Base-by-base conservation (phyloP, 495 filamentous ascomycete species). In the Podospora australis region DNA sequence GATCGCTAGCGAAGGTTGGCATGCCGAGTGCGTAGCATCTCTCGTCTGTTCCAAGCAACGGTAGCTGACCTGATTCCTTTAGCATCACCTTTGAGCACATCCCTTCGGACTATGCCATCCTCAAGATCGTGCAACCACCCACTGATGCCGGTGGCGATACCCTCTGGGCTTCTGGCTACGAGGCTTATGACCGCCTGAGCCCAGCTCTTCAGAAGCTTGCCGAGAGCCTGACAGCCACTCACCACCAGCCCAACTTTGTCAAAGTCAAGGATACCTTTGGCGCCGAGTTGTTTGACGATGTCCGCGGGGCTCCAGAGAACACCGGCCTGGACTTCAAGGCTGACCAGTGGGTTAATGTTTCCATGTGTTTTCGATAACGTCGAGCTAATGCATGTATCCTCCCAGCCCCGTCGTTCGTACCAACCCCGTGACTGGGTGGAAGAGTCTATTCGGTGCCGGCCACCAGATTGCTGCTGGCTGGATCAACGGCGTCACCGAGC, bases 381-480 rank as follows among this genome's bases (percentile, higher is more conserved):
- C 30, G 13, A 9, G 25, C n/a, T 25, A 75, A 6, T 70, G 78
- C 7, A 70, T 80, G 26, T 68, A n/a, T n/a, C n/a, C n/a, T 63
- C 7, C 74, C 72, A 29, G 77, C 55, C 80, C 82, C 0, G 74
- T 86, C 3, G 69, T 87, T 26, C 80, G 85, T 3, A 87, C 83
- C 7, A 86, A 88, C 55, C 85, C 85, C 0, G 79, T 87, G 1
- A 86, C 83, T 0, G 83, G 84, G 6, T 87, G 84, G 82, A 87
- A 87, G 57, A 72, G 66, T 11, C 62, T 88, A 7, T 87, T 79
- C 53, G 79, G 75, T 5, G 73, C 80, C 34, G 79, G 77, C 25
- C 58, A 58, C 19, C 65, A 65, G 25, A 70, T 75, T 23, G 78
- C 84, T 52, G 68, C 74, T 1, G 68, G 74, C 29, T 68, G 73